phyloP scores from a whole-genome alignment of 345 rosid species.

The Bruguiera sexangula region DNA sequence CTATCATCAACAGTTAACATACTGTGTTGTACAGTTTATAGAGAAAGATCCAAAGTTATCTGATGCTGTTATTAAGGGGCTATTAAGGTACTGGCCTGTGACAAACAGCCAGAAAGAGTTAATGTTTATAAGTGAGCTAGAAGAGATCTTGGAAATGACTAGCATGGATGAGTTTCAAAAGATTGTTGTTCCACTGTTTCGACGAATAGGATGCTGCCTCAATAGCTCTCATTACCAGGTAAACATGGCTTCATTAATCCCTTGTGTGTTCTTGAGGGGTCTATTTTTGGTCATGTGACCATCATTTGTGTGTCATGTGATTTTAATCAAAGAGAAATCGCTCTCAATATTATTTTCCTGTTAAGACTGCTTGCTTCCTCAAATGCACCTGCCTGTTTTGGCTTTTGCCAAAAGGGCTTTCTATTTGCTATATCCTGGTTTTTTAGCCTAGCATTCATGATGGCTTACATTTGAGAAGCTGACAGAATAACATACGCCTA shows the following conservation, averaged over 20 bases:
- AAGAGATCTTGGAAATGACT: constrained; percentile 74
- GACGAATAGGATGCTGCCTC: constrained; percentile 61
- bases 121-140: constrained; percentile 79
- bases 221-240: constrained; percentile 85
- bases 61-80: constrained; percentile 53
- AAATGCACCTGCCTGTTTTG: background rate
- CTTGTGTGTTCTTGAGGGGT: background rate
- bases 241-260: background rate
- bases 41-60: constrained; percentile 68
- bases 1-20: constrained; percentile 73
- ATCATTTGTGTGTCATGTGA: background rate
- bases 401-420: background rate
- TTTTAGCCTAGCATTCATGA: background rate
- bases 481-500: background rate
- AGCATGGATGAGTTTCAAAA: constrained; percentile 55
- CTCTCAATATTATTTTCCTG: background rate
- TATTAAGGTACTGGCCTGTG: constrained; percentile 75
- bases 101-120: constrained; percentile 81
- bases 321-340: too few species aligned
- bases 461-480: background rate
- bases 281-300: background rate
- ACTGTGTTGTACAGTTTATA: constrained; percentile 65
- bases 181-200: constrained; percentile 58
- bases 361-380: background rate
- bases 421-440: background rate